These are phyloP conservation scores for Thelephora terrestris DNA, from an alignment of 1,284 basidiomycete genomes.

Conservation along the genomic window DNA sequence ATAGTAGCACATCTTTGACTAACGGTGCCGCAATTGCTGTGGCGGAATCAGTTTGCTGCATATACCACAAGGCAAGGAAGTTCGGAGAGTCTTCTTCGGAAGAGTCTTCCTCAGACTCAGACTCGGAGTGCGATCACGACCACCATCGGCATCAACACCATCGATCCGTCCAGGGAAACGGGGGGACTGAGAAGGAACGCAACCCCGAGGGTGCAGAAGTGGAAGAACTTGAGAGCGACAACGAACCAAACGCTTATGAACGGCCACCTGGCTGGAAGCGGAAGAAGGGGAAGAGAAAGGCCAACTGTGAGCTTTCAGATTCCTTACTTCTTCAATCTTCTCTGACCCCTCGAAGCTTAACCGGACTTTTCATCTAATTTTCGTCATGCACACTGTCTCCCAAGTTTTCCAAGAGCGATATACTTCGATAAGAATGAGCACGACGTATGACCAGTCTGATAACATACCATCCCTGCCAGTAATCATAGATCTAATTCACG, in stretches of 20 bases:
- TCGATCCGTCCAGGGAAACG: constrained; percentile 14
- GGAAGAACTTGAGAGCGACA: constrained; percentile 24
- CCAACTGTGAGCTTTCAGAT: not conserved
- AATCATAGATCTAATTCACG: no score
- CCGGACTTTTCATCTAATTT: no score
- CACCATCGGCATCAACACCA: constrained; percentile 20
- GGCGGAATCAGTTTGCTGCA: constrained; percentile 64
- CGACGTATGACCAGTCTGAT: no score
- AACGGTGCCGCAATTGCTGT: not conserved
- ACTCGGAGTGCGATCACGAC: constrained; percentile 22
- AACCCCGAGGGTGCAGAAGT: constrained; percentile 18
- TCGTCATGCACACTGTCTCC: no score
- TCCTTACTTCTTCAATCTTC: not conserved
- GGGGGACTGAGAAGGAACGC: constrained; percentile 14
- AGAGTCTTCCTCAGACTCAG: constrained; percentile 38
- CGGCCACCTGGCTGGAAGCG: constrained; percentile 26
- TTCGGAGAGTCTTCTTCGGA: constrained; percentile 79
- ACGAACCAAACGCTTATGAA: constrained; percentile 50
- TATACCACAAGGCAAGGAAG: constrained; percentile 70
- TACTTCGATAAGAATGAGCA: no score
- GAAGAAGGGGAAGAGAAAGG: constrained; percentile 37
- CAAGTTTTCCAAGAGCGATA: no score
- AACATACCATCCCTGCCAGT: no score
- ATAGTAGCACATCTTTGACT: not conserved
- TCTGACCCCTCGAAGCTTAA: not conserved